Evolutionary conservation across 2,329 filamentous ascomycete genomes (phyloP).

Genomic region (Emmonsiellopsis sp.): DNA sequence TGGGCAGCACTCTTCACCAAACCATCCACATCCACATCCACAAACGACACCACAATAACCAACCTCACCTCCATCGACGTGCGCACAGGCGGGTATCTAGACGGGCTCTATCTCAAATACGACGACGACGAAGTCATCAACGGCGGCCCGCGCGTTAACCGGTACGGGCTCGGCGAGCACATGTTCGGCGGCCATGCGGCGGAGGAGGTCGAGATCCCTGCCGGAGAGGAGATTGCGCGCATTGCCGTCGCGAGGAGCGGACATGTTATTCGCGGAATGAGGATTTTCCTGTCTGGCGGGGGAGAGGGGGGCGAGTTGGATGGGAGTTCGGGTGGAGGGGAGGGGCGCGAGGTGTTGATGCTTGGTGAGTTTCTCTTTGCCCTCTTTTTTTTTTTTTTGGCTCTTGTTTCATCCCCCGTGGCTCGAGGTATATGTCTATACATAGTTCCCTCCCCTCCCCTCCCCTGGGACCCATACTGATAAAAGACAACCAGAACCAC

Average conservation of each 20-base stretch:
- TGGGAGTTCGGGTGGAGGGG: background rate
- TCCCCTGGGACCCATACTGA: no score
- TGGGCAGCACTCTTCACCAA: background rate
- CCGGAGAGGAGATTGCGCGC: slow-evolving; percentile 19
- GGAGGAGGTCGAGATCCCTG: slow-evolving; percentile 19
- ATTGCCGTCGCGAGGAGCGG: slow-evolving; percentile 19
- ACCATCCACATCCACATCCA: background rate
- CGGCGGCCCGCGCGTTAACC: slow-evolving; percentile 29
- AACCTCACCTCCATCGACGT: slow-evolving; percentile 29
- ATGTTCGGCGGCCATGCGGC: slow-evolving; percentile 24
- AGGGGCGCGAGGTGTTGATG: background rate
- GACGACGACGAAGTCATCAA: slow-evolving; percentile 34
- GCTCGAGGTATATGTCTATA: slow-evolving; percentile 14
- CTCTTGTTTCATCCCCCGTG: slow-evolving; percentile 1
- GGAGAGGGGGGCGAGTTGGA: slow-evolving; percentile 11
- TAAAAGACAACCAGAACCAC: slow-evolving; percentile 13
- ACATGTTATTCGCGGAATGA: slow-evolving; percentile 18
- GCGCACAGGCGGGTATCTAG: slow-evolving; percentile 34
- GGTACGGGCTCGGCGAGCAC: slow-evolving; percentile 17
- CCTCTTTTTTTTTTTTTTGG: slow-evolving; percentile 1
- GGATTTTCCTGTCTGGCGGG: slow-evolving; percentile 20
- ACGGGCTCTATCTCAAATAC: slow-evolving; percentile 39
- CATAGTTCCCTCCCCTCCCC: no score
- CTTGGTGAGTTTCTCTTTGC: background rate
- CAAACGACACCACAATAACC: no score